Evolutionary conservation across 2,329 filamentous ascomycete species (phyloP).

Genomic region (Paramyrothecium sp.): DNA sequence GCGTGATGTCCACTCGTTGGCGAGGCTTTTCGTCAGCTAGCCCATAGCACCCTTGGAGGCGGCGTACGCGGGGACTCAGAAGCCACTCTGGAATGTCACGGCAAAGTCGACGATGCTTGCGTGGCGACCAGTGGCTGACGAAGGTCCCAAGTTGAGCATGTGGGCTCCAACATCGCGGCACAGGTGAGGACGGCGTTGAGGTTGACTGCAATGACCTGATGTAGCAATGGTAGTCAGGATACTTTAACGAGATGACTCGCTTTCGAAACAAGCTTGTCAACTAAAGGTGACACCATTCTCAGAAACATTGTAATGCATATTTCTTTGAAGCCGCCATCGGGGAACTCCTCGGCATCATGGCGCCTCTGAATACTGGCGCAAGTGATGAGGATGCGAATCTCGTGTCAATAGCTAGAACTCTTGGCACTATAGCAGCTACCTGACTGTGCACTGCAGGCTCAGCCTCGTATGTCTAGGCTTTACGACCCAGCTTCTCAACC

Average conservation of each 20-base stretch:
- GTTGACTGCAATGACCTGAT: slow-evolving; percentile 78
- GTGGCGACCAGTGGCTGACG: slow-evolving; percentile 48
- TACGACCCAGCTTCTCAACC: slow-evolving; percentile 65
- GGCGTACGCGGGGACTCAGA: slow-evolving; percentile 86
- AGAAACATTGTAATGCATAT: slow-evolving; percentile 33
- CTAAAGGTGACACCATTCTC: no score
- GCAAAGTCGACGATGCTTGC: slow-evolving; percentile 83
- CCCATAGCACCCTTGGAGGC: slow-evolving; percentile 82
- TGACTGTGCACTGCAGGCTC: slow-evolving; percentile 63
- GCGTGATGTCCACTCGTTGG: slow-evolving; percentile 81
- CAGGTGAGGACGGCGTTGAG: slow-evolving; percentile 78
- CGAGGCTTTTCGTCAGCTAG: slow-evolving; percentile 80
- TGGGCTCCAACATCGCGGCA: slow-evolving; percentile 75
- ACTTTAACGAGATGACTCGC: no score
- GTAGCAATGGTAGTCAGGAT: no score
- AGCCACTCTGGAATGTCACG: slow-evolving; percentile 81
- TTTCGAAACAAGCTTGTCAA: no score
- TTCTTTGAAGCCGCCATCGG: slow-evolving; percentile 72
- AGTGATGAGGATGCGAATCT: slow-evolving; percentile 78
- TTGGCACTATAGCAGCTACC: slow-evolving; percentile 58
- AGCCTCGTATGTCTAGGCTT: slow-evolving; percentile 64
- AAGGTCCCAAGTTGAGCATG: slow-evolving; percentile 62
- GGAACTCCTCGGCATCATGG: slow-evolving; percentile 73
- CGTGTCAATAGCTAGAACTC: slow-evolving; percentile 57
- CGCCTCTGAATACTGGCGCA: slow-evolving; percentile 83